Percentiles rank a stretch among this genome's conserved stretches.
phyloP scores from a whole-genome alignment of 2,329 filamentous ascomycete genomes.

The Fusarium pseudocircinatum region DNA sequence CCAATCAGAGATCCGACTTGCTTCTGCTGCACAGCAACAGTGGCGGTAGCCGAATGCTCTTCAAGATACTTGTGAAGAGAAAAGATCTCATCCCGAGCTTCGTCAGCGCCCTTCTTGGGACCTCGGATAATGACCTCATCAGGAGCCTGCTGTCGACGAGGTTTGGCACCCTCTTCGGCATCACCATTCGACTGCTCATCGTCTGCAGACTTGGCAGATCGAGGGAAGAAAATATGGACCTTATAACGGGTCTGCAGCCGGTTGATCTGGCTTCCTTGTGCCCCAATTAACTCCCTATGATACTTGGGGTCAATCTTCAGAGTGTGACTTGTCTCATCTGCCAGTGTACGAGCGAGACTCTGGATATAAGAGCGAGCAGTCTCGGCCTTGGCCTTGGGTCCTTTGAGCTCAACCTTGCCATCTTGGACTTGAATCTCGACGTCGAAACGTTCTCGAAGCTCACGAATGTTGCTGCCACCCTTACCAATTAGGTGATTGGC shows the following conservation, averaged over 20 bases:
- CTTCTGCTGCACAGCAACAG: slow-evolving; percentile 86
- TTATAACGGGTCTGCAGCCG: slow-evolving; percentile 91
- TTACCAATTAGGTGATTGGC: slow-evolving; percentile 85
- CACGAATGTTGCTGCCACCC: slow-evolving; percentile 72
- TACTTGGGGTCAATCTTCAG: slow-evolving; percentile 94
- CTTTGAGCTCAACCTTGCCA: slow-evolving; percentile 94
- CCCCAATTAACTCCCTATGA: slow-evolving; percentile 92
- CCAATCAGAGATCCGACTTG: slow-evolving; percentile 96
- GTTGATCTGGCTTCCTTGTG: slow-evolving; percentile 88
- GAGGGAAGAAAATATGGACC: slow-evolving; percentile 95
- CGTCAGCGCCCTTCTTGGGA: slow-evolving; percentile 90
- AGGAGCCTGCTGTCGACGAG: slow-evolving; percentile 76
- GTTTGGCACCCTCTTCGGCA: slow-evolving; percentile 73
- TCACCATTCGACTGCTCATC: slow-evolving; percentile 79
- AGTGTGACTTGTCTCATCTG: slow-evolving; percentile 87
- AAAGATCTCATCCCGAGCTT: slow-evolving; percentile 89
- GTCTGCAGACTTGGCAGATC: slow-evolving; percentile 65
- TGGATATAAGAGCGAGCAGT: slow-evolving; percentile 84
- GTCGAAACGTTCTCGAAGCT: slow-evolving; percentile 73
- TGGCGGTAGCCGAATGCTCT: slow-evolving; percentile 84
- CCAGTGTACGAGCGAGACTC: slow-evolving; percentile 80
- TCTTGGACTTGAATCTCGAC: slow-evolving; percentile 89
- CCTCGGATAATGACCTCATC: slow-evolving; percentile 94
- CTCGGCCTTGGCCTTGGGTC: slow-evolving; percentile 93
- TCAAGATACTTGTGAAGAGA: slow-evolving; percentile 88